Conservation (phyloP, 441 rosid species). For the Capsella rubella region DNA sequence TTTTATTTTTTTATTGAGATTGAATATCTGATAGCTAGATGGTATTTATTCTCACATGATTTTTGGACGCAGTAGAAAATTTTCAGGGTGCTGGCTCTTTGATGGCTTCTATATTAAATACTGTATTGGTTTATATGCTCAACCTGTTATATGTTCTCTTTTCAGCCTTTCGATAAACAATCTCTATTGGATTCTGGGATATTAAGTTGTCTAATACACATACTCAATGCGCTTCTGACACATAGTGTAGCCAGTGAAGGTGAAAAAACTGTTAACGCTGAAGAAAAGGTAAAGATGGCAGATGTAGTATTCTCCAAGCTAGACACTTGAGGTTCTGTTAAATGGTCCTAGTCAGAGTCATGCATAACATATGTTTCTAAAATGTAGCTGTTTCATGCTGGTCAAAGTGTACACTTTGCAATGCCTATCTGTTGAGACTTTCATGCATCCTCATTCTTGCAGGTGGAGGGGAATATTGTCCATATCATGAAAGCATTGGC, state of each 20-base stretch:
- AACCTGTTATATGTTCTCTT: slow-evolving; percentile 32
- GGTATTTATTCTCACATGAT: slow-evolving; percentile 15
- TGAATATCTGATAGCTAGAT: slow-evolving; percentile 13
- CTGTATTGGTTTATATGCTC: slow-evolving; percentile 17
- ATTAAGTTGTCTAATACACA: slow-evolving; percentile 90
- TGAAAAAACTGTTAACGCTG: slow-evolving; percentile 47
- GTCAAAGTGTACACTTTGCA: slow-evolving; percentile 7
- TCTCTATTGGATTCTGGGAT: slow-evolving; percentile 98
- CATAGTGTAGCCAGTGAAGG: slow-evolving; percentile 54
- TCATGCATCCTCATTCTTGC: slow-evolving; percentile 40
- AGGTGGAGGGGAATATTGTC: slow-evolving; percentile 92
- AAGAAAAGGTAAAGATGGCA: slow-evolving; percentile 50
- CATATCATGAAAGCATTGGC: slow-evolving; percentile 98
- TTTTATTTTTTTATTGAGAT: not conserved
- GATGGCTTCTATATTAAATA: slow-evolving; percentile 12
- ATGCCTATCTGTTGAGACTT: slow-evolving; percentile 18
- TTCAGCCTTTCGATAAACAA: slow-evolving; percentile 96
- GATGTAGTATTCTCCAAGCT: slow-evolving; percentile 50
- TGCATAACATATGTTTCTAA: not conserved
- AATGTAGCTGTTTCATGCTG: slow-evolving; percentile 21
- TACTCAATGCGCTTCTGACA: slow-evolving; percentile 75
- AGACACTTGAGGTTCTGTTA: slow-evolving; percentile 75
- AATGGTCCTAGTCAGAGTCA: slow-evolving; percentile 15
- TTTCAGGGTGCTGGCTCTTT: slow-evolving; percentile 23
- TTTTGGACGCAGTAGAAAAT: slow-evolving; percentile 17